phyloP scores from a whole-genome alignment of 1,139 yeast species.

The Kodamaea sp. region DNA sequence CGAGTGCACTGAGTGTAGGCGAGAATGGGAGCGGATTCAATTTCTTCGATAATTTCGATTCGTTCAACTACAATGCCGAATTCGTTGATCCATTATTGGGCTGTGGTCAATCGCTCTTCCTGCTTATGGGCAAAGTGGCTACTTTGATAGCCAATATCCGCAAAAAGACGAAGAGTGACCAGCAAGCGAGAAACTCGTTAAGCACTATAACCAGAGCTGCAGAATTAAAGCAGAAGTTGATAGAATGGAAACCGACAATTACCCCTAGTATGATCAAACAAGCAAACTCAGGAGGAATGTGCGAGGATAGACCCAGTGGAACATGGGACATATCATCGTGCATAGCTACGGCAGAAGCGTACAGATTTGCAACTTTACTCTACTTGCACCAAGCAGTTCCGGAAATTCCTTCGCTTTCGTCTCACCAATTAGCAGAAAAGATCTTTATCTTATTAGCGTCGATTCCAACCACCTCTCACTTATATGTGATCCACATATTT shows the following conservation, averaged over 20 bases:
- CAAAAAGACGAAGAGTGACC: conserved; percentile 20
- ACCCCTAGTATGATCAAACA: conserved; percentile 37
- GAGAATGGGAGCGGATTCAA: conserved; percentile 14
- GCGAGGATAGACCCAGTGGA: conserved; percentile 14
- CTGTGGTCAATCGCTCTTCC: conserved; percentile 63
- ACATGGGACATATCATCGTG: conserved; percentile 60
- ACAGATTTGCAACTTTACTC: conserved; percentile 56
- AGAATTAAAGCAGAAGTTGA: conserved; percentile 51
- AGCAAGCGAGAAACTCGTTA: conserved; percentile 37
- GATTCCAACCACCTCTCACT: conserved; percentile 59
- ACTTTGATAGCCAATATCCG: conserved; percentile 54
- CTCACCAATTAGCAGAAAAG: conserved; percentile 60
- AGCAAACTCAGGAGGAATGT: conserved; percentile 17
- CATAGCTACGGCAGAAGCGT: conserved; percentile 70
- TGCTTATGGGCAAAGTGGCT: conserved; percentile 65
- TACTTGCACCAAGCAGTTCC: conserved; percentile 72
- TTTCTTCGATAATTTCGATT: conserved; percentile 36
- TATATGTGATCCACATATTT: conserved; percentile 60
- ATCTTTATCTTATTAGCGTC: conserved; percentile 61
- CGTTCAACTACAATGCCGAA: conserved; percentile 28
- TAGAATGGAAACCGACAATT: conserved; percentile 55
- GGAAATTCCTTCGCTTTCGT: conserved; percentile 57
- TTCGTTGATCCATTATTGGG: conserved; percentile 67
- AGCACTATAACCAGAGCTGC: conserved; percentile 56
- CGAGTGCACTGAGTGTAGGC: conserved; percentile 23